phyloP scores from a whole-genome alignment of 768 basidiomycete genomes.

The Calocera cornea region DNA sequence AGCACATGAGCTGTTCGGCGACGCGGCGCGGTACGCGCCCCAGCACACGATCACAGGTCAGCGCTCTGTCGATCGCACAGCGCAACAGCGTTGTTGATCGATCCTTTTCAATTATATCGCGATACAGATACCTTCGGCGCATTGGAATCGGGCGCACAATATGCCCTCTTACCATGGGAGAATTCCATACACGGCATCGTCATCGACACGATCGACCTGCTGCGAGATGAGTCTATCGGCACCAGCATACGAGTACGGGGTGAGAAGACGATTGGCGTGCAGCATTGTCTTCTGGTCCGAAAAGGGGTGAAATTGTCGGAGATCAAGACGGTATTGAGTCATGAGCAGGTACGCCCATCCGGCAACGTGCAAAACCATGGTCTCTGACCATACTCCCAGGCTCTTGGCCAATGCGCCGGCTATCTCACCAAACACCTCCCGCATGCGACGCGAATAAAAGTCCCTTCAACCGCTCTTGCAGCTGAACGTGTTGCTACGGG shows the following conservation, averaged over 20 bases:
- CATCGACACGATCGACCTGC: slow-evolving; percentile 54
- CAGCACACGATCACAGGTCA: slow-evolving; percentile 4
- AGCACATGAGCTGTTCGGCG: not conserved
- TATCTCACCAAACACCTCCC: slow-evolving; percentile 47
- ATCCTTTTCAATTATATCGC: not conserved
- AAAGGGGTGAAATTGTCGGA: slow-evolving; percentile 42
- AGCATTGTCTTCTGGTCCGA: slow-evolving; percentile 57
- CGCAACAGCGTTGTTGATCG: not conserved
- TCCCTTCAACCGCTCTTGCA: slow-evolving; percentile 61
- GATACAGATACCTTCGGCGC: slow-evolving; percentile 44
- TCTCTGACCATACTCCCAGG: slow-evolving; percentile 30
- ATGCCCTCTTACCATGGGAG: slow-evolving; percentile 67
- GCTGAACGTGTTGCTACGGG: slow-evolving; percentile 35
- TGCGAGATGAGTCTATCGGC: slow-evolving; percentile 34
- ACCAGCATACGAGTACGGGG: slow-evolving; percentile 42
- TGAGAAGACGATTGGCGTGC: slow-evolving; percentile 43
- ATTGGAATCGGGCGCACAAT: slow-evolving; percentile 29
- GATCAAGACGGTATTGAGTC: slow-evolving; percentile 52
- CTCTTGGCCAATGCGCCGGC: slow-evolving; percentile 60
- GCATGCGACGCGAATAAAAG: slow-evolving; percentile 37
- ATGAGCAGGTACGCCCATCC: slow-evolving; percentile 50
- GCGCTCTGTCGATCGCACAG: not conserved
- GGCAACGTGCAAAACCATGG: slow-evolving; percentile 7
- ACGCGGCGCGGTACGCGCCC: not conserved
- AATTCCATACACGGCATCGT: slow-evolving; percentile 65